Percentiles rank a stretch among this genome's conserved stretches.
phyloP scores from a whole-genome alignment of 2,329 filamentous ascomycete species.

The Pseudocercospora vitis region DNA sequence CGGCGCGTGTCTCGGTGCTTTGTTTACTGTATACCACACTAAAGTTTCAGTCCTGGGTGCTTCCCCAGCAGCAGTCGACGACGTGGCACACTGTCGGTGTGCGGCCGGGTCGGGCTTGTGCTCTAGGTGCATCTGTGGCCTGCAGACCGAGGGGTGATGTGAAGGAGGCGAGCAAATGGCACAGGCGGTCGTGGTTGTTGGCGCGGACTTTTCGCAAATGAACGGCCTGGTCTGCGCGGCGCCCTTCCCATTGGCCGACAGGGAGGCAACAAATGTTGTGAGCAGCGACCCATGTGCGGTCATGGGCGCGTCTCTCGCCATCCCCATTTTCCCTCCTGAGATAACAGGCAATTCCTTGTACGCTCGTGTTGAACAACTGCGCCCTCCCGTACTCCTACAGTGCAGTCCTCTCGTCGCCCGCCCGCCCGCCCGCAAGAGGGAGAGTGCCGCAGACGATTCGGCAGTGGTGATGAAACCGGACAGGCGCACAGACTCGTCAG shows the following conservation, averaged over 20 bases:
- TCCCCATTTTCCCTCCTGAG: neutral
- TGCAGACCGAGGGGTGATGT: neutral
- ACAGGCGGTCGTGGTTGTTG: conserved; percentile 1
- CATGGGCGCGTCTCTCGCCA: neutral
- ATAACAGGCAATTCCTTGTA: conserved; percentile 1
- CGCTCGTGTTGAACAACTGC: neutral
- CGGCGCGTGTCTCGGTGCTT: neutral
- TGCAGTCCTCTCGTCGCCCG: no score
- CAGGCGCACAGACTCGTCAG: no score
- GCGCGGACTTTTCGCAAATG: neutral
- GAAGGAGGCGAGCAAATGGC: conserved; percentile 3
- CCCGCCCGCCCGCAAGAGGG: neutral
- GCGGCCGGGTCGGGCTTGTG: neutral
- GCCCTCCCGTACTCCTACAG: no score
- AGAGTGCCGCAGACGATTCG: neutral
- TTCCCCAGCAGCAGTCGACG: neutral
- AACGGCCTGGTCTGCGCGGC: neutral
- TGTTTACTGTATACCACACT: neutral
- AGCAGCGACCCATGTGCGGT: neutral
- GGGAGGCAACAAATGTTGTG: neutral
- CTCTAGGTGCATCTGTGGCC: neutral
- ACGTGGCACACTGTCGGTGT: conserved; percentile 6
- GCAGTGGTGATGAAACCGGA: neutral
- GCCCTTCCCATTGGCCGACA: neutral
- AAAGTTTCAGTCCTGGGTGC: neutral